These are phyloP conservation scores for Penicillium vulpinum DNA, from an alignment of 2,329 filamentous ascomycete genomes.

Conservation along the genomic window DNA sequence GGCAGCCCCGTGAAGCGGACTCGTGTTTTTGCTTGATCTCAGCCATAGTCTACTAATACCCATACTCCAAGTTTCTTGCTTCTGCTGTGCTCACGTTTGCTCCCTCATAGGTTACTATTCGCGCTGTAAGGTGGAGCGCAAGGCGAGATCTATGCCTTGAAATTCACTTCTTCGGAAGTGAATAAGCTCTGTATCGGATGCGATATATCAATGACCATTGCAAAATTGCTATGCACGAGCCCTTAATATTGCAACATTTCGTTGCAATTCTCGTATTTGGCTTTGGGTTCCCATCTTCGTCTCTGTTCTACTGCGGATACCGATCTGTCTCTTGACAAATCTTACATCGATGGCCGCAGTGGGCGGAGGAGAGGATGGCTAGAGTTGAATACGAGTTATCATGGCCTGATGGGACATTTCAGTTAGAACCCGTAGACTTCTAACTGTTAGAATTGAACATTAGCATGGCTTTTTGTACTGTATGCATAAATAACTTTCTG, in stretches of 20 bases:
- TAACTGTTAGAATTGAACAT: background rate
- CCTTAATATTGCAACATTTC: constrained; percentile 9
- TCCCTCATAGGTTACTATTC: constrained; percentile 30
- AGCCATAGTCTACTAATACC: constrained; percentile 36
- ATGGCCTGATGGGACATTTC: constrained; percentile 23
- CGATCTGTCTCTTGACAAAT: constrained; percentile 24
- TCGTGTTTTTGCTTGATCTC: constrained; percentile 36
- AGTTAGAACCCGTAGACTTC: background rate
- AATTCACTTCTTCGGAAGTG: constrained; percentile 37
- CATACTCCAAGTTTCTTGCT: constrained; percentile 17
- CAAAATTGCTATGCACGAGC: constrained; percentile 11
- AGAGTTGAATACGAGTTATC: constrained; percentile 8
- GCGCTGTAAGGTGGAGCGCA: constrained; percentile 56
- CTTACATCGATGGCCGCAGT: constrained; percentile 17
- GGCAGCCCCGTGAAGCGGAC: constrained; percentile 40
- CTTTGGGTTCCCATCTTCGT: constrained; percentile 12
- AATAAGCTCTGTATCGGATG: constrained; percentile 55
- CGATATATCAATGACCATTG: constrained; percentile 47
- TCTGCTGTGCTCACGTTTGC: constrained; percentile 4
- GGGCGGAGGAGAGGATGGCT: constrained; percentile 5
- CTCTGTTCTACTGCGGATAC: constrained; percentile 13
- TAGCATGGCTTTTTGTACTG: background rate
- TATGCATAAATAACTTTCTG: background rate
- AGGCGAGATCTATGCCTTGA: constrained; percentile 55
- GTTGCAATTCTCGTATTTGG: constrained; percentile 14